Evolutionary conservation across 257 asterid species (phyloP).

Genomic region (Gentiana macrophylla): DNA sequence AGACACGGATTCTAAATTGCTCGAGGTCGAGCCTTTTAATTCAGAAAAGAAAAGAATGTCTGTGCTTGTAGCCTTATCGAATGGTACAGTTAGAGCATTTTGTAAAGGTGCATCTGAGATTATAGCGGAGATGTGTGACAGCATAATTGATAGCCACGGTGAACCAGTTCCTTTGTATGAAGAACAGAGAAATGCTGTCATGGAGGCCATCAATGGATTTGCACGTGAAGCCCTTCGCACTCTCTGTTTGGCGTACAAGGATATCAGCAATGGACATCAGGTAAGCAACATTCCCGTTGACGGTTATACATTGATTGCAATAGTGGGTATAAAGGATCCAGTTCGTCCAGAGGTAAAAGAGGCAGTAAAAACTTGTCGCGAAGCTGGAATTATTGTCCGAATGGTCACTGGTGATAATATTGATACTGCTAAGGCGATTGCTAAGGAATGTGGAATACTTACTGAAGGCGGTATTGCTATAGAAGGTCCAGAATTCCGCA

Average conservation of each 20-base stretch:
- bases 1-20: conserved; percentile 34
- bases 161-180: conserved; percentile 50
- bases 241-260: conserved; percentile 83
- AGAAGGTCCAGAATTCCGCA: conserved; percentile 80
- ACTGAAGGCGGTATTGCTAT: conserved; percentile 60
- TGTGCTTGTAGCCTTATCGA: conserved; percentile 68
- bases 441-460: conserved; percentile 90
- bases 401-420: conserved; percentile 98
- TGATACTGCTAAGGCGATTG: conserved; percentile 91
- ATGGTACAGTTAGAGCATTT: conserved; percentile 59
- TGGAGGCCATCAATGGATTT: conserved; percentile 52
- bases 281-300: conserved; percentile 44
- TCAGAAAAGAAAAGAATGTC: conserved; percentile 93
- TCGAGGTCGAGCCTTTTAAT: conserved; percentile 90
- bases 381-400: conserved; percentile 85
- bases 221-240: conserved; percentile 83
- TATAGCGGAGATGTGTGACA: conserved; percentile 54
- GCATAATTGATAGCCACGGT: conserved; percentile 43
- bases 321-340: conserved; percentile 95
- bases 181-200: conserved; percentile 33
- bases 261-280: conserved; percentile 30
- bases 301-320: conserved; percentile 71
- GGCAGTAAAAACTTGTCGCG: conserved; percentile 74
- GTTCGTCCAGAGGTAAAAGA: conserved; percentile 89
- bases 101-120: conserved; percentile 99